Conservation (phyloP, 2,329 filamentous ascomycete species). For the Ascochyta koolunga region DNA sequence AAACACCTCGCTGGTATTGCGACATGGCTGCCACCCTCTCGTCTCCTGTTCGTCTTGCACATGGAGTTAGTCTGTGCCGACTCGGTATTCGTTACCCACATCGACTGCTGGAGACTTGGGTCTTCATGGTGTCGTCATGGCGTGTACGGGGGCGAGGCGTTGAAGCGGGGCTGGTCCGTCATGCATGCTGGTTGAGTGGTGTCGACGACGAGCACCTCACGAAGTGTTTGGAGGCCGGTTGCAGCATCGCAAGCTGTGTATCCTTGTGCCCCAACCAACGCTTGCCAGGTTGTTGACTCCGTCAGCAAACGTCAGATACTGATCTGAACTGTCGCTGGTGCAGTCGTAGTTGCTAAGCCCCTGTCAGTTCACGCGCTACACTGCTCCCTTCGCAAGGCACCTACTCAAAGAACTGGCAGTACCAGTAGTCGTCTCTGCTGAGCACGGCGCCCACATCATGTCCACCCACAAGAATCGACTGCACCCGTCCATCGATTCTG, state of each 20-base stretch:
- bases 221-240: conserved; percentile 20
- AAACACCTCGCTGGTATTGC: conserved; percentile 4
- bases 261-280: conserved; percentile 35
- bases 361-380: conserved; percentile 8
- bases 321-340: conserved; percentile 21
- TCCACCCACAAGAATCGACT: conserved; percentile 41
- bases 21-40: not conserved
- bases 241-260: conserved; percentile 36
- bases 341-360: conserved; percentile 41
- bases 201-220: not conserved
- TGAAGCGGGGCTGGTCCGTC: not conserved
- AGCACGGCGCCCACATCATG: conserved; percentile 35
- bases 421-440: conserved; percentile 38
- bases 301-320: conserved; percentile 33
- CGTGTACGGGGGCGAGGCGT: not conserved
- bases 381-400: not conserved
- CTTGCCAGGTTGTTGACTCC: conserved; percentile 43
- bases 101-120: not conserved
- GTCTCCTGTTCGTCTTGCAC: not conserved
- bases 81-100: not conserved
- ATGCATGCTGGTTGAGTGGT: not conserved
- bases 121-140: not conserved
- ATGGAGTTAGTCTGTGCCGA: not conserved
- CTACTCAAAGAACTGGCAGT: conserved; percentile 45
- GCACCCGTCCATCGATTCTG: conserved; percentile 43